Conservation (phyloP, 148 eudicot species). For the Camellia granthamiana region DNA sequence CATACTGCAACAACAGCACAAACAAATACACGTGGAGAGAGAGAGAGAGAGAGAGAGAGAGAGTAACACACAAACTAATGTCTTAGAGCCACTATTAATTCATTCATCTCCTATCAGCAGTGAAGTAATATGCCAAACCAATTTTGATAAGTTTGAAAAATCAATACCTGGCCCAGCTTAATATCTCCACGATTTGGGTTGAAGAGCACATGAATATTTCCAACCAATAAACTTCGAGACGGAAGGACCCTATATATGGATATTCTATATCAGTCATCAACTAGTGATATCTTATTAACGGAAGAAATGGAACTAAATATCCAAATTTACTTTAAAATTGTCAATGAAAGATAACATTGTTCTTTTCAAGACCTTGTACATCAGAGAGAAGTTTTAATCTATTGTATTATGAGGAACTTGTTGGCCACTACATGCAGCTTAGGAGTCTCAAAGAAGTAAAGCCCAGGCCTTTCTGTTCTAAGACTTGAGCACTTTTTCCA, state of each 20-base stretch:
- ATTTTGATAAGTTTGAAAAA: conserved; percentile 4
- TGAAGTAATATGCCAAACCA: conserved; percentile 6
- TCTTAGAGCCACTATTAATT: background rate
- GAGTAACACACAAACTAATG: background rate
- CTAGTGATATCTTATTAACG: background rate
- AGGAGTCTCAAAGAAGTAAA: background rate
- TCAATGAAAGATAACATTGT: background rate
- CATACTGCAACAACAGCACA: background rate
- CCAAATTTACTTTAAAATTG: background rate
- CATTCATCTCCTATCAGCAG: background rate
- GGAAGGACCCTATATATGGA: conserved; percentile 22
- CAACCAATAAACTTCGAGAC: conserved; percentile 60
- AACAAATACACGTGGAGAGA: background rate
- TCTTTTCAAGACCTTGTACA: background rate
- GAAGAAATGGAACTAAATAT: background rate
- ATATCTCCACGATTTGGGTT: conserved; percentile 90
- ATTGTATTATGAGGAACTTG: background rate
- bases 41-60: conserved; percentile 2
- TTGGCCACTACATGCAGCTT: background rate
- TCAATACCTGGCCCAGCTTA: conserved; percentile 87
- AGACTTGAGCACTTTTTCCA: background rate
- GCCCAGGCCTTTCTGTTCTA: background rate
- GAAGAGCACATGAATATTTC: conserved; percentile 83
- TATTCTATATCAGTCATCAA: conserved; percentile 7
- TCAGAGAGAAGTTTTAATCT: background rate